These are phyloP conservation scores for Daphne laureola DNA, from an alignment of 441 rosid species.

Conservation along the genomic window DNA sequence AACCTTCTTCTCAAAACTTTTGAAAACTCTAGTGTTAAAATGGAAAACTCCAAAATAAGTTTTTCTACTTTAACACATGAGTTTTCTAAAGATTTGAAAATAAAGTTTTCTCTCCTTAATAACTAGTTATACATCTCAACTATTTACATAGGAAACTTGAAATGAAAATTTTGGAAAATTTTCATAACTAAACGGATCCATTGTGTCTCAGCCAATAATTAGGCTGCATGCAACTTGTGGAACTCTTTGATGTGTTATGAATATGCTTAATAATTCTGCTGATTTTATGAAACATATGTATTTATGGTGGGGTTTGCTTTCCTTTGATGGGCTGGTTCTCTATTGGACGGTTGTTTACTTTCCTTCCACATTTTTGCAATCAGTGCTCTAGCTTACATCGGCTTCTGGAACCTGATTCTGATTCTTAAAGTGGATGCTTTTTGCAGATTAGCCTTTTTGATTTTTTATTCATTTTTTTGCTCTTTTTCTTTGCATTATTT, in stretches of 20 bases:
- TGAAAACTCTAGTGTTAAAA: no score
- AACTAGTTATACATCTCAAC: no score
- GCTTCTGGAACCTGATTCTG: slow-evolving; percentile 8
- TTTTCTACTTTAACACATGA: no score
- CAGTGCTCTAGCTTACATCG: background rate
- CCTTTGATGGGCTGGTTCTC: background rate
- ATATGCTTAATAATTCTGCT: background rate
- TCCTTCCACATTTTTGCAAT: background rate
- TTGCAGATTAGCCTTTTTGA: background rate
- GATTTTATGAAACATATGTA: background rate
- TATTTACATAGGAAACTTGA: no score
- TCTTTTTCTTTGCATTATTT: no score
- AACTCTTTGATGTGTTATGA: background rate
- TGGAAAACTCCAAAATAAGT: no score
- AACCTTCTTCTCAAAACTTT: no score
- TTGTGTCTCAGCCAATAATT: background rate
- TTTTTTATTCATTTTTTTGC: background rate
- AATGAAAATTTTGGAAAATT: no score
- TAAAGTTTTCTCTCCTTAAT: no score
- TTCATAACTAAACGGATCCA: no score
- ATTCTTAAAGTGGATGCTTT: background rate
- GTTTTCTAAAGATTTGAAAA: no score
- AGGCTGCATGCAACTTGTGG: background rate
- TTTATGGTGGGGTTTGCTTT: background rate
- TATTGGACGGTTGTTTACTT: background rate